Percentiles rank a stretch among this genome's conserved stretches.
Conservation (phyloP, 2,329 filamentous ascomycete species). For the Xylaria polymorpha region DNA sequence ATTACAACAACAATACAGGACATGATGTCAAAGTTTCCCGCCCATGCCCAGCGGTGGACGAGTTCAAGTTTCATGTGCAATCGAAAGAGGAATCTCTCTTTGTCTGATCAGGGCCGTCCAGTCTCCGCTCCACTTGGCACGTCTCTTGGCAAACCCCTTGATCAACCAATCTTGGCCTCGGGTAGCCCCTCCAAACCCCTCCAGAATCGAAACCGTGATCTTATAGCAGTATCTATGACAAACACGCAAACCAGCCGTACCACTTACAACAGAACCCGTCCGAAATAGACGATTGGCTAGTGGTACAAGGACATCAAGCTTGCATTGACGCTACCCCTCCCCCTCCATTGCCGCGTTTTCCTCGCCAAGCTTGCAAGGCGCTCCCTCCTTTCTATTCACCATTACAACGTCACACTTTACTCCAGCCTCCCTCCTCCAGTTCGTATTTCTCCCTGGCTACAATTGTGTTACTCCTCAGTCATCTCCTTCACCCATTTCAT, state of each 20-base stretch:
- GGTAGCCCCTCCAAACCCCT: conserved; percentile 26
- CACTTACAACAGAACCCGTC: conserved; percentile 13
- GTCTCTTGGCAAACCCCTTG: conserved; percentile 35
- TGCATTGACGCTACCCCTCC: conserved; percentile 34
- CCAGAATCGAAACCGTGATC: conserved; percentile 21
- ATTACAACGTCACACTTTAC: conserved; percentile 21
- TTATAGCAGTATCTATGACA: conserved; percentile 13
- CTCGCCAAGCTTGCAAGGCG: conserved; percentile 14
- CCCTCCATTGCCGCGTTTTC: conserved; percentile 31
- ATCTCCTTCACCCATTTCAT: background rate
- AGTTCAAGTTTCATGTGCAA: conserved; percentile 29
- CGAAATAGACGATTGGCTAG: background rate
- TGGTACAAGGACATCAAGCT: conserved; percentile 17
- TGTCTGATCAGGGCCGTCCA: conserved; percentile 1
- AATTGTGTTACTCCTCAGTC: background rate
- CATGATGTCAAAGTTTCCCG: conserved; percentile 6
- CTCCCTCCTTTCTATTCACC: conserved; percentile 11
- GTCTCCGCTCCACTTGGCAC: conserved; percentile 22
- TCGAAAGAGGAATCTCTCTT: conserved; percentile 23
- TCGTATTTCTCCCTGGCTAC: background rate
- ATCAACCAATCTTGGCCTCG: conserved; percentile 36
- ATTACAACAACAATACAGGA: background rate
- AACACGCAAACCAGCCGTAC: conserved; percentile 18
- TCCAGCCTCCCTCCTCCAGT: conserved; percentile 8
- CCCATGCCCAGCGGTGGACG: background rate